Percentiles rank a stretch among this genome's conserved stretches.
Conservation (phyloP, 257 asterid species). For the Plantago major region DNA sequence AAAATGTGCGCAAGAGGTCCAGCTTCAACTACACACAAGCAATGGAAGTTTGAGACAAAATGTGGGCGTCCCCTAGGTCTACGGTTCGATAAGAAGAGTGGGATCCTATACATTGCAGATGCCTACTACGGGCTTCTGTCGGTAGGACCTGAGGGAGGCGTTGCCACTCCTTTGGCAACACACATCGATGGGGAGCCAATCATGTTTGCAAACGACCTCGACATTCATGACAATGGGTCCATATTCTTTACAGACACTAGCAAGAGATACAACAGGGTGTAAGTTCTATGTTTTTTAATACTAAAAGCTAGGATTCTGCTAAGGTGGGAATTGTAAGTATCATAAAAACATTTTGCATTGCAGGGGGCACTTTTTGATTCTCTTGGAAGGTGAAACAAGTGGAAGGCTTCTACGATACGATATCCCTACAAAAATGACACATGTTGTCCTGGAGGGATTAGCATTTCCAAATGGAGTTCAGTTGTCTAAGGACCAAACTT, state of each 20-base stretch:
- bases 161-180: slow-evolving; percentile 60
- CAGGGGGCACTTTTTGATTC: slow-evolving; percentile 72
- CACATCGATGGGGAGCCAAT: slow-evolving; percentile 60
- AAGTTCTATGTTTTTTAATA: slow-evolving; percentile 22
- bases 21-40: slow-evolving; percentile 68
- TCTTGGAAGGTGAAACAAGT: slow-evolving; percentile 87
- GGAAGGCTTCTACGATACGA: slow-evolving; percentile 80
- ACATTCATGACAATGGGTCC: slow-evolving; percentile 75
- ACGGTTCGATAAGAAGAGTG: slow-evolving; percentile 57
- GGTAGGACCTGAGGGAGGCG: slow-evolving; percentile 77
- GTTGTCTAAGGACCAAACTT: slow-evolving; percentile 71
- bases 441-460: slow-evolving; percentile 65
- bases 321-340: neutral
- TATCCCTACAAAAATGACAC: slow-evolving; percentile 57
- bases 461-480: slow-evolving; percentile 93
- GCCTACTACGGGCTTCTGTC: slow-evolving; percentile 76
- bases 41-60: slow-evolving; percentile 61
- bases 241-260: slow-evolving; percentile 93
- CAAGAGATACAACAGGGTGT: slow-evolving; percentile 71
- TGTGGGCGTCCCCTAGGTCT: slow-evolving; percentile 95
- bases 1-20: slow-evolving; percentile 53
- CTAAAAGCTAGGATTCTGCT: neutral
- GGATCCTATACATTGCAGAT: slow-evolving; percentile 77
- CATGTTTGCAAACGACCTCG: slow-evolving; percentile 92
- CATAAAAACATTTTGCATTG: neutral